Conservation (phyloP, 768 basidiomycete species). For the Termitomyces sp. region DNA sequence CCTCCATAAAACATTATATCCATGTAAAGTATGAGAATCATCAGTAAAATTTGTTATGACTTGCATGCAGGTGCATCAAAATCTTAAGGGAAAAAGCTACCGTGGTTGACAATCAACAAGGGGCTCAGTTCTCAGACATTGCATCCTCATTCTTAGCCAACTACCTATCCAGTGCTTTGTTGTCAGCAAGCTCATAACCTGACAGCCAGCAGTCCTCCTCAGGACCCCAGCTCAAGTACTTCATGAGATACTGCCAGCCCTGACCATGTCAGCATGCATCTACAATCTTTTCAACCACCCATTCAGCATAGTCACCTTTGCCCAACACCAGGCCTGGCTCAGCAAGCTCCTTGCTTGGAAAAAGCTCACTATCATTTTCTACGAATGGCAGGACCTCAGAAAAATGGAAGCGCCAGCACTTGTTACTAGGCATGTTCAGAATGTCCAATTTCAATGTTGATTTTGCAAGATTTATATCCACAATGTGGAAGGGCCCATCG, state of each 20-base stretch:
- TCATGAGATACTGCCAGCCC: conserved; percentile 27
- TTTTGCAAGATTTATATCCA: neutral
- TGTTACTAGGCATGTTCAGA: neutral
- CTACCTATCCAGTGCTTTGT: too few species aligned
- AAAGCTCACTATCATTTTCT: neutral
- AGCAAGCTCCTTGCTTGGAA: neutral
- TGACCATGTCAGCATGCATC: conserved; percentile 20
- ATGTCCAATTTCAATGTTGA: neutral
- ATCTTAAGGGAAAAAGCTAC: too few species aligned
- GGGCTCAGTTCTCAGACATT: too few species aligned
- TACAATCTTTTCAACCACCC: conserved; percentile 24
- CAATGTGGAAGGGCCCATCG: neutral
- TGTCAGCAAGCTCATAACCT: too few species aligned
- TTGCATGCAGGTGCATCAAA: too few species aligned
- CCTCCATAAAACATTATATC: too few species aligned
- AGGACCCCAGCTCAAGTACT: conserved; percentile 26
- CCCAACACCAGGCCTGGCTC: neutral
- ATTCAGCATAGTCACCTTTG: neutral
- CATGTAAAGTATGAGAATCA: too few species aligned
- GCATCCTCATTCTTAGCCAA: too few species aligned
- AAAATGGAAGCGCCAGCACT: neutral
- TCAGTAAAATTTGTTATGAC: too few species aligned
- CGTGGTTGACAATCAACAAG: too few species aligned
- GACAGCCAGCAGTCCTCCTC: conserved; percentile 27
- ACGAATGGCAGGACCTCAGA: neutral